A percentile compares a stretch with the other conserved stretches of the same genome.
Evolutionary conservation across 129 eudicot species (phyloP).

Genomic region (Centaurea solstitialis): DNA sequence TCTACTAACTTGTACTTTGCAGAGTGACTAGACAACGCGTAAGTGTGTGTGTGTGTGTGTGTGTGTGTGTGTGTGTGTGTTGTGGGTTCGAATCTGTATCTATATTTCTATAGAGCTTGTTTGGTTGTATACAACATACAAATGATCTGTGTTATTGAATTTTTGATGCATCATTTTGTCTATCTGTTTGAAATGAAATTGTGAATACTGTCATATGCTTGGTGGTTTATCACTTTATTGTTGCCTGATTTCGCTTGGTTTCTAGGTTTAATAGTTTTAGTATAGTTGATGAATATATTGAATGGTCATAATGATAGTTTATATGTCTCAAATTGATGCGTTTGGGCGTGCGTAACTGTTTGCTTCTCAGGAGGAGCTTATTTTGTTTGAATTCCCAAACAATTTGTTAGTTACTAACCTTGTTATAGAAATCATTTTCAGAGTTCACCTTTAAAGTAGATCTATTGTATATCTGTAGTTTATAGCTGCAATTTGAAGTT

Average conservation of each 20-base stretch:
- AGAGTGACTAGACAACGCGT: not conserved
- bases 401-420: not conserved
- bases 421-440: not conserved
- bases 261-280: conserved; percentile 1
- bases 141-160: not conserved
- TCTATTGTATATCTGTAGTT: not conserved
- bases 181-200: not conserved
- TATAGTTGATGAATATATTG: not conserved
- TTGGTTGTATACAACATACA: not conserved
- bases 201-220: not conserved
- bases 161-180: conserved; percentile 17
- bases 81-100: not conserved
- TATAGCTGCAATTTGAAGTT: not conserved
- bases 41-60: not conserved
- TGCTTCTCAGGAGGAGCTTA: not conserved
- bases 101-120: not conserved
- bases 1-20: not conserved
- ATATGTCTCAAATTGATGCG: not conserved
- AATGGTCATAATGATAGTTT: not conserved
- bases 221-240: not conserved
- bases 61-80: conserved; percentile 4
- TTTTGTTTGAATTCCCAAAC: not conserved
- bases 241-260: conserved; percentile 5
- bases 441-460: not conserved
- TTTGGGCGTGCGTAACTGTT: not conserved